phyloP scores from a whole-genome alignment of 2,329 filamentous ascomycete species.

The Nannizziopsis barbatae region DNA sequence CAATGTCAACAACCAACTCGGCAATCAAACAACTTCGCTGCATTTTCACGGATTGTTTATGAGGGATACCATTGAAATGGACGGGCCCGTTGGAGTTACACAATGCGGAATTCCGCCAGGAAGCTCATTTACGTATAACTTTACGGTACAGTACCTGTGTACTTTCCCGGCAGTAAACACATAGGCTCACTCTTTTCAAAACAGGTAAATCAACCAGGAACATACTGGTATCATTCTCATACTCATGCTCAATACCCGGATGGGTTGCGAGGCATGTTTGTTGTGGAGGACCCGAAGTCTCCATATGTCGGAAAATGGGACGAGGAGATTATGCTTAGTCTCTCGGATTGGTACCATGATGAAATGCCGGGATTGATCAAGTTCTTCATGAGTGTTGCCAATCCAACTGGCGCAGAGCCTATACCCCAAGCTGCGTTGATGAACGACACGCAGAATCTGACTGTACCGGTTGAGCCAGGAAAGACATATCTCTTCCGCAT shows the following conservation, averaged over 20 bases:
- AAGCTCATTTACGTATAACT: slow-evolving; percentile 22
- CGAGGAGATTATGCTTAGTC: slow-evolving; percentile 49
- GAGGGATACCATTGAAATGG: slow-evolving; percentile 40
- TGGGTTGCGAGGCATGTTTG: slow-evolving; percentile 24
- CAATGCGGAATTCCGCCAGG: slow-evolving; percentile 30
- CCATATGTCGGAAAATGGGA: slow-evolving; percentile 48
- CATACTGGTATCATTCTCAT: slow-evolving; percentile 26
- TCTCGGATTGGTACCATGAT: slow-evolving; percentile 60
- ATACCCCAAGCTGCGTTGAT: slow-evolving; percentile 57
- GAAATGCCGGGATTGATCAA: slow-evolving; percentile 39
- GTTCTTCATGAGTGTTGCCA: slow-evolving; percentile 39
- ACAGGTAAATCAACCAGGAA: slow-evolving; percentile 22
- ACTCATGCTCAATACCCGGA: slow-evolving; percentile 22
- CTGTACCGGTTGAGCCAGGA: slow-evolving; percentile 48
- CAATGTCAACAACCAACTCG: slow-evolving; percentile 8
- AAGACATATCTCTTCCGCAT: slow-evolving; percentile 61
- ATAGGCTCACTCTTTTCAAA: not conserved
- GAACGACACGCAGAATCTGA: slow-evolving; percentile 56
- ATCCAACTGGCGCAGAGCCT: slow-evolving; percentile 48
- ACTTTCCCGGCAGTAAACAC: not conserved
- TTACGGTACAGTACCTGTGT: not conserved
- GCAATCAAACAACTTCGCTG: slow-evolving; percentile 17
- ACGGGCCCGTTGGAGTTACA: slow-evolving; percentile 23
- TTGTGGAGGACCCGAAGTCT: slow-evolving; percentile 35
- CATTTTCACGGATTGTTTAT: slow-evolving; percentile 57